These are phyloP conservation scores for Paramecium octaurelia DNA, from an alignment of 73 alveolate genomes.

Conservation along the genomic window DNA sequence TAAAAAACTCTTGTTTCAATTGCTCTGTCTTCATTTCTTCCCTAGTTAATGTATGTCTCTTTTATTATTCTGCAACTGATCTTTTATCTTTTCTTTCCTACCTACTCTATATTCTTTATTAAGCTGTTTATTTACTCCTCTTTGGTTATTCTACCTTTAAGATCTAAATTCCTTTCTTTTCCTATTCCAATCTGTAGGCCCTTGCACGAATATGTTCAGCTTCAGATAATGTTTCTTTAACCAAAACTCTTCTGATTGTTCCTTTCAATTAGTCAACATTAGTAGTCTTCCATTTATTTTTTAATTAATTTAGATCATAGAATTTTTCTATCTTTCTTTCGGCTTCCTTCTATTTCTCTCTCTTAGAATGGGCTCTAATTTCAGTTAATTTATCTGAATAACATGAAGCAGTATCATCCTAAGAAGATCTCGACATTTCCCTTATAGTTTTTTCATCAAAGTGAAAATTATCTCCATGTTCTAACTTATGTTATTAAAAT, in stretches of 20 bases:
- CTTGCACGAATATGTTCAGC: constrained; percentile 34
- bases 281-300: constrained; percentile 22
- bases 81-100: not conserved
- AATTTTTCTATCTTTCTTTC: not conserved
- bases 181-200: not conserved
- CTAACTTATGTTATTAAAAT: not conserved
- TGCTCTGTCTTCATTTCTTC: not conserved
- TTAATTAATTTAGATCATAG: constrained; percentile 14
- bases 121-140: not conserved
- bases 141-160: not conserved
- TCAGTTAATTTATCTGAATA: constrained; percentile 1
- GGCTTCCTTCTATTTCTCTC: constrained; percentile 8
- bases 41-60: not conserved
- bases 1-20: not conserved
- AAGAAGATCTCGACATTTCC: not conserved
- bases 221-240: not conserved
- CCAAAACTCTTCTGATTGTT: not conserved
- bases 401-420: not conserved
- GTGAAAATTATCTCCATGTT: constrained; percentile 30
- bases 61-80: not conserved
- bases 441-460: constrained; percentile 27
- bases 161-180: not conserved
- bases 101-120: not conserved
- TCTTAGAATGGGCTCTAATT: not conserved
- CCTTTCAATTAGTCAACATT: not conserved